Evolutionary conservation across 2,329 filamentous ascomycete species (phyloP).

Genomic region (Thielaviopsis euricoi): DNA sequence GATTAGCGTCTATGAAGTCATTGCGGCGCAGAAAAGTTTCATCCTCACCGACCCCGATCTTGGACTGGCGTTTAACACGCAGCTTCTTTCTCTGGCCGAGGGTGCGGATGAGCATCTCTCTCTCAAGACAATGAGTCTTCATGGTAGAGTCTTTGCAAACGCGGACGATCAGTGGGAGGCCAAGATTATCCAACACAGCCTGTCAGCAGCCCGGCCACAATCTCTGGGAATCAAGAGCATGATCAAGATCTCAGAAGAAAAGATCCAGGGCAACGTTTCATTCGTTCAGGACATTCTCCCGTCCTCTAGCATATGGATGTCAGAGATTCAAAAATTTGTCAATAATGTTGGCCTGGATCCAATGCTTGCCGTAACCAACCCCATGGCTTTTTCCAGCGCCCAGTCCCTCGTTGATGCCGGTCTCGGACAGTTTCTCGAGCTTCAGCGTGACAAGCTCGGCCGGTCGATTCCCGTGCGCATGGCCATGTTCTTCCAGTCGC

Average conservation of each 20-base stretch:
- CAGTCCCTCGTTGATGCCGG: conserved; percentile 49
- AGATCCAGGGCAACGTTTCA: conserved; percentile 21
- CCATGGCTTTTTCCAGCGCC: conserved; percentile 42
- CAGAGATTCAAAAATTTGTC: conserved; percentile 33
- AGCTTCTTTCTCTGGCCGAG: neutral
- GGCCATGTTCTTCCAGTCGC: conserved; percentile 35
- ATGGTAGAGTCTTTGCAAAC: neutral
- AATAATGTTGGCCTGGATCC: conserved; percentile 38
- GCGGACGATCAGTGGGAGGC: neutral
- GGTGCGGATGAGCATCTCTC: neutral
- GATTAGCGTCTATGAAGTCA: neutral
- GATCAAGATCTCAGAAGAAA: conserved; percentile 25
- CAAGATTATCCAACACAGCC: neutral
- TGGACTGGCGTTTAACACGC: neutral
- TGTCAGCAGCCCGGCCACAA: neutral
- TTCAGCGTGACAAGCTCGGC: conserved; percentile 48
- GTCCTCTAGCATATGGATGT: conserved; percentile 45
- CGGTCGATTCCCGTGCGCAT: conserved; percentile 61
- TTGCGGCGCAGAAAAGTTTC: neutral
- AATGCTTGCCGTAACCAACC: conserved; percentile 58
- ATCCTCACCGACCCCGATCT: neutral
- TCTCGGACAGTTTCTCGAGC: conserved; percentile 50
- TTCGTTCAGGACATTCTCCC: conserved; percentile 41
- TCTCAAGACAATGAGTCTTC: neutral
- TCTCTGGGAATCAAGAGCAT: neutral